These are phyloP conservation scores for Xylaria sp. DNA, from an alignment of 2,329 filamentous ascomycete species.

Conservation along the genomic window DNA sequence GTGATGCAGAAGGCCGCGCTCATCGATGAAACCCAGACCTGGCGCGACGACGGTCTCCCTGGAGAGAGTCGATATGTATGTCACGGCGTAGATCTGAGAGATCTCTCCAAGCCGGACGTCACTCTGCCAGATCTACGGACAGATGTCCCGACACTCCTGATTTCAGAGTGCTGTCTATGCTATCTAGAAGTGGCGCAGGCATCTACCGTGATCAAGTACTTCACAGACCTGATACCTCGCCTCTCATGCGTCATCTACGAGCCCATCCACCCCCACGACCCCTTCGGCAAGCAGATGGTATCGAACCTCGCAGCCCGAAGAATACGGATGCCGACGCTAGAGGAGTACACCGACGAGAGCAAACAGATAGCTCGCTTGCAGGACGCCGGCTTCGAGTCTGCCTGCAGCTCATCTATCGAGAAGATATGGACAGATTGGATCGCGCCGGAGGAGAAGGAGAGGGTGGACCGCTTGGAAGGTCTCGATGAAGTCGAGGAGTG, in stretches of 20 bases:
- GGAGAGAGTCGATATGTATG: conserved; percentile 45
- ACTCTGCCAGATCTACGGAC: conserved; percentile 42
- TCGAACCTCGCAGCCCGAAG: conserved; percentile 77
- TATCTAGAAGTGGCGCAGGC: conserved; percentile 69
- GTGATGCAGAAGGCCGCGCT: conserved; percentile 35
- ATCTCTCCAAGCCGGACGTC: conserved; percentile 37
- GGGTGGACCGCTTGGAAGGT: conserved; percentile 75
- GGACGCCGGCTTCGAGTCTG: conserved; percentile 56
- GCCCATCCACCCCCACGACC: conserved; percentile 73
- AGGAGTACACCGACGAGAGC: conserved; percentile 60
- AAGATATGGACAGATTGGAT: conserved; percentile 77
- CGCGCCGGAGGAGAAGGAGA: conserved; percentile 61
- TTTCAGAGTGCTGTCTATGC: conserved; percentile 94
- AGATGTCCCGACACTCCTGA: conserved; percentile 69
- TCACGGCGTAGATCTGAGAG: conserved; percentile 67
- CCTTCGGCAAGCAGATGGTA: conserved; percentile 90
- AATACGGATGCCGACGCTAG: conserved; percentile 79
- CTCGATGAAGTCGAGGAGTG: conserved; percentile 96
- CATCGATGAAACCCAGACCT: conserved; percentile 31
- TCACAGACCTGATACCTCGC: conserved; percentile 47
- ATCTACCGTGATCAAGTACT: conserved; percentile 58
- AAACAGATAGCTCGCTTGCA: conserved; percentile 65
- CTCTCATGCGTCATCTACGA: conserved; percentile 75
- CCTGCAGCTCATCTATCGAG: conserved; percentile 42
- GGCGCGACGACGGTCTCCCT: conserved; percentile 38